Evolutionary conservation across 1,284 basidiomycete genomes (phyloP), one percentile per base, ranked within the genome.

Genomic region (Moesziomyces globuligerus): DNA sequence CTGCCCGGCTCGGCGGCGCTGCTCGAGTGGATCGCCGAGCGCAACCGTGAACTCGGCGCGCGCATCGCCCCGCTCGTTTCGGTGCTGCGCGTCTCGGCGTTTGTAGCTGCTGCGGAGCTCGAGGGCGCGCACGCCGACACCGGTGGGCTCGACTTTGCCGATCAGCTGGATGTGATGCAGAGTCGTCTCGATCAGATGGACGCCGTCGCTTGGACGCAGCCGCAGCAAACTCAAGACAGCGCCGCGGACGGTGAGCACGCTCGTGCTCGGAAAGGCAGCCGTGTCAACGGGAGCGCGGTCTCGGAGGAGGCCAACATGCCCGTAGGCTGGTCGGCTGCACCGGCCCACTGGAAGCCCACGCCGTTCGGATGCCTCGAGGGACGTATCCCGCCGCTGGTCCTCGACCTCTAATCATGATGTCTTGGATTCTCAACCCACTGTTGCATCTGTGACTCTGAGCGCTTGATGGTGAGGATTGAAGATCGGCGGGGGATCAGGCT

Each of bases 311-410:
- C 39, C 13, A 43, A 34, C 15, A 56, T 67, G 53, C 64, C 64
- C 0, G 36, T 36, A 23, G 64, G 64, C 17, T 67, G 64, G 64
- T 41, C 36, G 13, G 20, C 59, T 17, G 52, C 52, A 13, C 9
- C 28, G 1, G 15, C 40, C 6, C 41, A 41, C 4, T 67, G 64
- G 64, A 57, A 46, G 24, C 57, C 64, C 0, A 67, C 57, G 6
- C 64, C 64, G 7, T 52, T 67, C 13, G 64, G 64, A 8, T 67
- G 56, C 49, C 39, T 67, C 13, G 41, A 48, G 17, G 64, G 64
- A 36, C 45, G 34, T 7, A 53, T 67, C 11, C 64, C 64, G 11
- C 43, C 56, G 18, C 57, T 67, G n/a, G 42, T 56, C 1, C 48
- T 58, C 15, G 43, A 53, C 21, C 6, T 49, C 10, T 49, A 28